A percentile compares a stretch with the other conserved stretches of the same genome.
These are phyloP conservation scores for Fusarium xyrophilum DNA, from an alignment of 2,329 filamentous ascomycete species.

Conservation along the genomic window DNA sequence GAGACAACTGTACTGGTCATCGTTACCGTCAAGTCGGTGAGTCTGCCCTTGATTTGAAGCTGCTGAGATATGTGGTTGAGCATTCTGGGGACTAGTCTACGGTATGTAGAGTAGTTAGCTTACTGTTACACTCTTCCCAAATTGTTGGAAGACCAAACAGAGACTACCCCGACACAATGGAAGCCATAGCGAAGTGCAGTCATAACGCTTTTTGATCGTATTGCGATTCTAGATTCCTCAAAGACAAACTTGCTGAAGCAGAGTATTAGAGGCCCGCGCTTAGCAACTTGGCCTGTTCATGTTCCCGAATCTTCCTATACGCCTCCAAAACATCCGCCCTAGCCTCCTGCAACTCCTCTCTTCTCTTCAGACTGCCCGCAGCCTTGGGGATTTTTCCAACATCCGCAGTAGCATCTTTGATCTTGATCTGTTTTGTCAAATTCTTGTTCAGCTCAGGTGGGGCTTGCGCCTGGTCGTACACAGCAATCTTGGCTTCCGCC, in stretches of 20 bases:
- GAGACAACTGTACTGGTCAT: neutral
- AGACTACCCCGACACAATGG: neutral
- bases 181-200: neutral
- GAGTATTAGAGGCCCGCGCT: conserved; percentile 9
- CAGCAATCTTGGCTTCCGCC: conserved; percentile 59
- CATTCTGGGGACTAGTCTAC: no score
- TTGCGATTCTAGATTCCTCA: neutral
- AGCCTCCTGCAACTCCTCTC: conserved; percentile 49
- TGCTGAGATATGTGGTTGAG: neutral
- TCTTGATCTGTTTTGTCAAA: conserved; percentile 44
- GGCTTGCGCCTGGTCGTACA: conserved; percentile 71
- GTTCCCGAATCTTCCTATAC: conserved; percentile 49
- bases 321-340: conserved; percentile 49
- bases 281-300: conserved; percentile 48
- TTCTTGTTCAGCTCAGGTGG: conserved; percentile 74
- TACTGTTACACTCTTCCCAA: neutral
- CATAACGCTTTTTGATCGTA: neutral
- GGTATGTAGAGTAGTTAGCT: neutral
- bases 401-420: conserved; percentile 46
- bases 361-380: conserved; percentile 49
- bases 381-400: conserved; percentile 49
- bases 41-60: neutral
- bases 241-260: conserved; percentile 4
- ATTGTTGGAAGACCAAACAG: neutral
- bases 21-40: neutral